Evolutionary conservation across 805 yeast species (phyloP).

Genomic region (Lachancea mirantina): DNA sequence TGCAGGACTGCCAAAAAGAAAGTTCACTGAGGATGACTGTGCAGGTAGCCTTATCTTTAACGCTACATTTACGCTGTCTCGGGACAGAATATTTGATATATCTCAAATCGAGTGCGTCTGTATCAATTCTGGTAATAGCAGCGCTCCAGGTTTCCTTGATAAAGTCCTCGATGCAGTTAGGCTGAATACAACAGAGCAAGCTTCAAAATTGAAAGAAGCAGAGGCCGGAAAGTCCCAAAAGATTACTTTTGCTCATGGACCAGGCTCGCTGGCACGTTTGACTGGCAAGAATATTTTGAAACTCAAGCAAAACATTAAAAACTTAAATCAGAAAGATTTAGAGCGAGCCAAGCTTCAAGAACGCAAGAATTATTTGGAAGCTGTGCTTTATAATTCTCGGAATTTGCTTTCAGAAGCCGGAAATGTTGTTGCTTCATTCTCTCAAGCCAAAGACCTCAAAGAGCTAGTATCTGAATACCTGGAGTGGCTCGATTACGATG

Average conservation of each 20-base stretch:
- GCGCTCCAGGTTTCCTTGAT: slow-evolving; percentile 4
- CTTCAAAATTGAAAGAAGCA: slow-evolving; percentile 10
- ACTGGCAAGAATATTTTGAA: slow-evolving; percentile 41
- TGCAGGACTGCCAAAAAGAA: slow-evolving; percentile 23
- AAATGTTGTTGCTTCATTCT: slow-evolving; percentile 38
- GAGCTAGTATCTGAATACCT: slow-evolving; percentile 40
- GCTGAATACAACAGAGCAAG: slow-evolving; percentile 7
- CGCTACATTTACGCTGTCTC: slow-evolving; percentile 40
- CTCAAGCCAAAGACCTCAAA: slow-evolving; percentile 35
- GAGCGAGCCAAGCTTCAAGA: slow-evolving; percentile 49
- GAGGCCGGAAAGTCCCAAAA: slow-evolving; percentile 14
- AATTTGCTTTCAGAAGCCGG: slow-evolving; percentile 44
- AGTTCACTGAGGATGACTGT: slow-evolving; percentile 34
- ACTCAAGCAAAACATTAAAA: slow-evolving; percentile 42
- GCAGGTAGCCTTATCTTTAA: slow-evolving; percentile 31
- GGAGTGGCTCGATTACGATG: slow-evolving; percentile 76
- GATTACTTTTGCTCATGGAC: slow-evolving; percentile 11
- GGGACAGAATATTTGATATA: slow-evolving; percentile 45
- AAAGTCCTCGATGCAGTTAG: slow-evolving; percentile 19
- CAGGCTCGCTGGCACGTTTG: slow-evolving; percentile 35
- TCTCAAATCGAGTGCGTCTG: slow-evolving; percentile 37
- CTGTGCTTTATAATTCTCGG: slow-evolving; percentile 63
- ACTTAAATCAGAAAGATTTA: slow-evolving; percentile 48
- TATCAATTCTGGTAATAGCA: slow-evolving; percentile 17
- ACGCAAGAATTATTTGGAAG: slow-evolving; percentile 62